Evolutionary conservation across 306 rosid genomes (phyloP), one percentile per base, ranked within the genome.

Genomic region (Rosa rugosa): DNA sequence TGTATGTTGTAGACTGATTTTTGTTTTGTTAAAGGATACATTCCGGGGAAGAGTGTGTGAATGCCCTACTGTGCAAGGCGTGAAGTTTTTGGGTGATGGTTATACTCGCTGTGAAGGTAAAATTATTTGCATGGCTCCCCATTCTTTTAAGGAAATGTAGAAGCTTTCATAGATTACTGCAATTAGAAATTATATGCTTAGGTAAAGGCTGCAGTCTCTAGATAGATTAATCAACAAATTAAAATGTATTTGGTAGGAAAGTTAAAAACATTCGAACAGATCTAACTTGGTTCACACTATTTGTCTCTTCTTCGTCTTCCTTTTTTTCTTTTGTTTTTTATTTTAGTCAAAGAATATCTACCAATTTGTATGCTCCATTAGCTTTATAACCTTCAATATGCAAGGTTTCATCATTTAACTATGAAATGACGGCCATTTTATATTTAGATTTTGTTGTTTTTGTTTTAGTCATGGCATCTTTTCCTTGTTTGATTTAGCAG

Each of bases 41-140:
- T 95, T 93, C 80, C 91, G 98, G 5, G 99, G 99, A 83, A 89
- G 99, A 91, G 94, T 91, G 51, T 95, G 99, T 50, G 96, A 91
- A 85, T 95, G 99, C 87, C 99, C 97, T 72, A 73, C 85, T 80
- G 99, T 93, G 72, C 88, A 88, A 80, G 91, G 91, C 38, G 91
- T 93, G 10, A 93, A 88, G 82, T 93, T 93, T 84, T 57, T 81
- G 59, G 99, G 99, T 53, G 96, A 93, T 80, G 99, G 97, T 74
- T 95, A 93, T 77, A 91, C 94, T 46, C 96, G 79, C 83, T 95
- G 99, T 81, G 86, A 93, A 91, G 98, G 99, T 93, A 91, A 91
- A 79, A 25, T 79, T 73, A 34, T 79, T 77, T 51, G 75, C 66
- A 63, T 10, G 25, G n/a, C 23, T 16, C 71, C 5, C 6, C 20